Evolutionary conservation across 345 rosid species (phyloP).

Genomic region (Linum tenue): DNA sequence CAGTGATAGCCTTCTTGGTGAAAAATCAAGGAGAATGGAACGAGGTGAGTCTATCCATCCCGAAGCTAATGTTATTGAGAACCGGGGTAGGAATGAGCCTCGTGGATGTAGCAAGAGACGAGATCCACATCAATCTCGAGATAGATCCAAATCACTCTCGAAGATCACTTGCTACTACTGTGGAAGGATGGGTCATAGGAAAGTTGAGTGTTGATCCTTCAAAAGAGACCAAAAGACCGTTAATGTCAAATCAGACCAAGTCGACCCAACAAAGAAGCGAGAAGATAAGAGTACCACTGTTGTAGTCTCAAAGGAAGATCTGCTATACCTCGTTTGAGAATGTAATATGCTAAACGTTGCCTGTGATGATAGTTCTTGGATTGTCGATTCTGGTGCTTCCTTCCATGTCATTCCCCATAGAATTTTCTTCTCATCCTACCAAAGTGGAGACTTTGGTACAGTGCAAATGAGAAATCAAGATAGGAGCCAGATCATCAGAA

Average conservation of each 20-base stretch:
- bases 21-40: not conserved
- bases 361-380: not conserved
- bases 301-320: too few relatives aligned
- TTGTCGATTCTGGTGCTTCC: not conserved
- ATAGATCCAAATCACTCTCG: not conserved
- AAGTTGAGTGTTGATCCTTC: not conserved
- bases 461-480: not conserved
- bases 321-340: not conserved
- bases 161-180: not conserved
- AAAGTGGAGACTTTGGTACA: not conserved
- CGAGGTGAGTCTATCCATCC: not conserved
- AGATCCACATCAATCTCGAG: not conserved
- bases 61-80: not conserved
- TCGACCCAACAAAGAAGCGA: not conserved
- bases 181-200: not conserved
- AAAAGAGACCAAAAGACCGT: not conserved
- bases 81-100: not conserved
- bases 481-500: not conserved
- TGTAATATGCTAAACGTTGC: not conserved
- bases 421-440: not conserved
- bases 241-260: too few relatives aligned
- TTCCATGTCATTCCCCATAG: not conserved
- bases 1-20: not conserved
- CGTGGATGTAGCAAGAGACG: not conserved
- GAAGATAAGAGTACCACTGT: not conserved